Evolutionary conservation across 2,329 filamentous ascomycete genomes (phyloP).

Genomic region (Alternaria atra): DNA sequence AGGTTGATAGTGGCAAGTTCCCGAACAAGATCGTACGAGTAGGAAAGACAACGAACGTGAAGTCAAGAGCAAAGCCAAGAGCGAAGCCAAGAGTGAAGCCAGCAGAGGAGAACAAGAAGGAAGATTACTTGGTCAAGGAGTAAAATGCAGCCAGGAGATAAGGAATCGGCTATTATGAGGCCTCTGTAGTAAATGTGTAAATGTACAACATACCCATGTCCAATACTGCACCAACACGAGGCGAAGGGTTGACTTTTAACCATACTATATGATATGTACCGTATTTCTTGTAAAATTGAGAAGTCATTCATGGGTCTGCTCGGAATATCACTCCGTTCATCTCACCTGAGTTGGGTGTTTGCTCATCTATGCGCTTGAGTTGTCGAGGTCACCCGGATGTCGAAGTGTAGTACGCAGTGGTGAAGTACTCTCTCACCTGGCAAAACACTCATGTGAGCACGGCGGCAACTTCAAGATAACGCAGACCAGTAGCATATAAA

Average conservation of each 20-base stretch:
- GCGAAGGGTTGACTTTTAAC: background rate
- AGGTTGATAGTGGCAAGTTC: constrained; percentile 30
- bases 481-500: background rate
- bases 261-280: background rate
- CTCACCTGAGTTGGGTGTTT: background rate
- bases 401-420: background rate
- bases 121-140: constrained; percentile 2
- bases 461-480: background rate
- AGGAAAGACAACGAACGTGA: background rate
- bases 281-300: background rate
- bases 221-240: background rate
- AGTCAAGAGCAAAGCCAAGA: background rate
- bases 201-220: constrained; percentile 19
- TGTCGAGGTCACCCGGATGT: background rate
- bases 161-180: constrained; percentile 1
- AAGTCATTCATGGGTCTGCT: background rate
- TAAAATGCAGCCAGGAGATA: background rate
- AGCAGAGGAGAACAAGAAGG: background rate
- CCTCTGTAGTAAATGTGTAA: constrained; percentile 10
- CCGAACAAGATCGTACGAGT: constrained; percentile 28
- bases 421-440: background rate
- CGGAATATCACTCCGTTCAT: background rate
- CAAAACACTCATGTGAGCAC: background rate
- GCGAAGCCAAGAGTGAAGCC: background rate
- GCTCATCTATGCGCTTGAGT: background rate